Evolutionary conservation across 192 early-diverging fungal species (phyloP).

Genomic region (Rhizoclosmatium sp.): DNA sequence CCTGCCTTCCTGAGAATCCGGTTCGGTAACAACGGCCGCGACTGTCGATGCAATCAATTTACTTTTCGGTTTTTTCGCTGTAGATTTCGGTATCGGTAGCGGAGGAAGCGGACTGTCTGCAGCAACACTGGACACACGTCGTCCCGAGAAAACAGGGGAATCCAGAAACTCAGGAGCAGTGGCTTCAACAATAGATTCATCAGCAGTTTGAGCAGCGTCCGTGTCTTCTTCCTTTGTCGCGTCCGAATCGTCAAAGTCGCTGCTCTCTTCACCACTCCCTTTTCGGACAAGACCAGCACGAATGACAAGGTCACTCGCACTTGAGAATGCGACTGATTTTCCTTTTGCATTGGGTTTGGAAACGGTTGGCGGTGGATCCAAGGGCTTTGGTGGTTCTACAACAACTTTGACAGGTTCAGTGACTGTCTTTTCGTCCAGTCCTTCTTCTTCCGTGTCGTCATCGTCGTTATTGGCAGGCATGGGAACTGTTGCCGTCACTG

Average conservation of each 20-base stretch:
- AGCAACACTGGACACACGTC: neutral
- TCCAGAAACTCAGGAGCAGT: conserved; percentile 22
- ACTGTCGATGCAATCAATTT: neutral
- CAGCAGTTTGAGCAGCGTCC: neutral
- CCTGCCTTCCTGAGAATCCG: neutral
- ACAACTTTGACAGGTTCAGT: too few relatives aligned
- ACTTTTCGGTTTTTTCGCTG: neutral
- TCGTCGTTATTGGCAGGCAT: conserved; percentile 1
- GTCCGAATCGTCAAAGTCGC: neutral
- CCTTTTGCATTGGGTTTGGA: neutral
- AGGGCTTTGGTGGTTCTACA: neutral
- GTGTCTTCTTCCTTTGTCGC: neutral
- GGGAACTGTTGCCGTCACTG: neutral
- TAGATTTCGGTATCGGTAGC: neutral
- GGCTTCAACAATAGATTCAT: conserved; percentile 22
- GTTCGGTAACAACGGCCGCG: neutral
- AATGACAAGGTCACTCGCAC: too few relatives aligned
- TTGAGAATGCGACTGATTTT: neutral
- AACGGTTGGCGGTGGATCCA: neutral
- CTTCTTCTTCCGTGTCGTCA: neutral
- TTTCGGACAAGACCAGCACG: too few relatives aligned
- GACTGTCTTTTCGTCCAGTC: too few relatives aligned
- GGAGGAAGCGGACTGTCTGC: neutral
- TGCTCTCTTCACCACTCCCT: too few relatives aligned
- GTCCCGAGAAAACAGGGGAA: neutral